phyloP scores from a whole-genome alignment of 2,329 filamentous ascomycete species.

The Xylariaceae sp. region DNA sequence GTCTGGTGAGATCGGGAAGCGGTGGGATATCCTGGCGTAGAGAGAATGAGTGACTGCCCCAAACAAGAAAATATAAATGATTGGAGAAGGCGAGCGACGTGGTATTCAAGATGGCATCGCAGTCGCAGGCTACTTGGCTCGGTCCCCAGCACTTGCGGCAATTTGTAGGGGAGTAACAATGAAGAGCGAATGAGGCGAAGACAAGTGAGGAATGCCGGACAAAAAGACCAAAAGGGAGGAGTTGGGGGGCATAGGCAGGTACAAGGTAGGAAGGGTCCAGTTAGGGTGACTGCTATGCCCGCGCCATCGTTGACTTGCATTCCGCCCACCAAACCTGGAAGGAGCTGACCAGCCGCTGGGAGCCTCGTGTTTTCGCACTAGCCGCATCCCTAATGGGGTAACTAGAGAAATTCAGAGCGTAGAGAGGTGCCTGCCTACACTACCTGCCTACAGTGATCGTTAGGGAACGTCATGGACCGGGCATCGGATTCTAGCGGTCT shows the following conservation, averaged over 20 bases:
- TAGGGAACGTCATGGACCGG: too few species aligned
- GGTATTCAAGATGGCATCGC: conserved; percentile 12
- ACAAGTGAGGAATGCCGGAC: conserved; percentile 7
- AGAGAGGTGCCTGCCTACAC: not conserved
- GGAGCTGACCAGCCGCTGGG: conserved; percentile 14
- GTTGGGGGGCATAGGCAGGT: conserved; percentile 2
- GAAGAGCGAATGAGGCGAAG: conserved; percentile 1
- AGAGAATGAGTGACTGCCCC: conserved; percentile 14
- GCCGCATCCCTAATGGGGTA: too few species aligned
- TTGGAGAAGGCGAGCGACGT: conserved; percentile 5
- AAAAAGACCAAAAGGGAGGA: not conserved
- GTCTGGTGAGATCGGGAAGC: not conserved
- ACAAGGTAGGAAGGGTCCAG: too few species aligned
- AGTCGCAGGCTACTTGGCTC: conserved; percentile 1
- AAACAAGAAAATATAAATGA: not conserved
- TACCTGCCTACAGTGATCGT: not conserved
- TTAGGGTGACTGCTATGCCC: not conserved
- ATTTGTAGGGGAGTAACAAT: conserved; percentile 1
- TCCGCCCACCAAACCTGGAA: conserved; percentile 2
- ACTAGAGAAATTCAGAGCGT: not conserved
- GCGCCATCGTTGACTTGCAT: not conserved
- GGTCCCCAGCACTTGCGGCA: not conserved
- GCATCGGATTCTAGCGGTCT: too few species aligned
- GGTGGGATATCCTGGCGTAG: not conserved
- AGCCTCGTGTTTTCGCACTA: conserved; percentile 15